phyloP scores from a whole-genome alignment of 1,139 yeast species.

The Suhomyces choctaworum region DNA sequence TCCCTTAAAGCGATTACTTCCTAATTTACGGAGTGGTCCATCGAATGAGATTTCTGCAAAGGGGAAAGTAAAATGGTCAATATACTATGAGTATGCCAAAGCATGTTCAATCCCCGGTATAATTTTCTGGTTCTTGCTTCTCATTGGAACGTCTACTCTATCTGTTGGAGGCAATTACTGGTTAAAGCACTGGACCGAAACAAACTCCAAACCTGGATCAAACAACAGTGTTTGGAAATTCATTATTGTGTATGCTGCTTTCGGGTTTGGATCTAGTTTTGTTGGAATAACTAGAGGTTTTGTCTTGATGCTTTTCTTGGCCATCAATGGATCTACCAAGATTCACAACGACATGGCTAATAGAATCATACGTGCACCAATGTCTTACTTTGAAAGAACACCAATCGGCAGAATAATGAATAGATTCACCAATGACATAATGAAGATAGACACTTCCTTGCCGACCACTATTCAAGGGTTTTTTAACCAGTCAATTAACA shows the following conservation, averaged over 20 bases:
- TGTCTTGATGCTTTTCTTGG: slow-evolving; percentile 21
- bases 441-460: slow-evolving; percentile 55
- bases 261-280: slow-evolving; percentile 24
- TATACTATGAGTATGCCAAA: slow-evolving; percentile 25
- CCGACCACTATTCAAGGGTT: slow-evolving; percentile 48
- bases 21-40: slow-evolving; percentile 27
- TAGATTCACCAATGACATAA: slow-evolving; percentile 69
- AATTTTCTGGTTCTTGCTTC: slow-evolving; percentile 15
- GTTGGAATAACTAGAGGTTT: slow-evolving; percentile 23
- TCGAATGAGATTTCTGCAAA: slow-evolving; percentile 28
- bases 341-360: slow-evolving; percentile 30
- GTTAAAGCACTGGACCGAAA: slow-evolving; percentile 63
- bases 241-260: slow-evolving; percentile 32
- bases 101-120: slow-evolving; percentile 29
- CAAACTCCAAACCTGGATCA: slow-evolving; percentile 28
- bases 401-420: slow-evolving; percentile 37
- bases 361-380: slow-evolving; percentile 29
- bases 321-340: slow-evolving; percentile 24
- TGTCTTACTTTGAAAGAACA: slow-evolving; percentile 33
- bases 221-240: slow-evolving; percentile 27
- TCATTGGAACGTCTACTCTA: slow-evolving; percentile 17
- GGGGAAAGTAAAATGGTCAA: slow-evolving; percentile 29
- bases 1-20: slow-evolving; percentile 27
- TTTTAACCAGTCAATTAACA: slow-evolving; percentile 41
- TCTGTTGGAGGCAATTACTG: slow-evolving; percentile 49